phyloP scores from a whole-genome alignment of 345 rosid species.

The Fremontodendron californicum region DNA sequence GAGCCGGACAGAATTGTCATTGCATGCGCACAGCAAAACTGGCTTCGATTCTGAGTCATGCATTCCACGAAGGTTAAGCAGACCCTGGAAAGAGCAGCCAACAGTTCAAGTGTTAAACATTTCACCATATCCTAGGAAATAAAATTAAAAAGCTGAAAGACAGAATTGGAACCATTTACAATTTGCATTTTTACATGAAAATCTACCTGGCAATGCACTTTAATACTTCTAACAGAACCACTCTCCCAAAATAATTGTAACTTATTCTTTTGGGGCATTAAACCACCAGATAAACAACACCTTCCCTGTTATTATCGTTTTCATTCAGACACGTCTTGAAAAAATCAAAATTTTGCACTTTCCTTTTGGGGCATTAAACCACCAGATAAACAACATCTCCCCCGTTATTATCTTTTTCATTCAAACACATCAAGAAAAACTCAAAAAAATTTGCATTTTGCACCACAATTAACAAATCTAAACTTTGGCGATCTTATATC shows the following conservation, averaged over 20 bases:
- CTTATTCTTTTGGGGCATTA: neutral
- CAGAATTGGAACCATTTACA: neutral
- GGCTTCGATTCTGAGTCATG: slow-evolving; percentile 81
- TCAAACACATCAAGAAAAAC: neutral
- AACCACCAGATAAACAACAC: neutral
- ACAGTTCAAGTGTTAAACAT: neutral
- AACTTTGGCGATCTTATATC: neutral
- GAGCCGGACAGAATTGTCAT: slow-evolving; percentile 58
- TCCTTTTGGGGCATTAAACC: too few species aligned
- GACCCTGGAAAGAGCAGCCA: slow-evolving; percentile 41
- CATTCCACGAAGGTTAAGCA: slow-evolving; percentile 72
- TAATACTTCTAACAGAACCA: neutral
- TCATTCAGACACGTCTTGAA: neutral
- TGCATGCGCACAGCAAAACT: slow-evolving; percentile 66
- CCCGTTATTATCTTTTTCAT: neutral
- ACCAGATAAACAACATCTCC: too few species aligned
- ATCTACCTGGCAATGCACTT: neutral
- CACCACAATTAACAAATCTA: neutral
- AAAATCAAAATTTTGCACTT: neutral
- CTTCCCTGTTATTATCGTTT: neutral
- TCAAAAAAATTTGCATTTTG: neutral
- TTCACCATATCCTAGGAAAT: neutral
- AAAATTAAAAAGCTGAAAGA: too few species aligned
- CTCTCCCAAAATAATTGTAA: neutral
- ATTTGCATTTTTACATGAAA: neutral